These are phyloP conservation scores for Cutaneotrichosporon spelunceum DNA, from an alignment of 1,284 basidiomycete genomes.

Conservation along the genomic window DNA sequence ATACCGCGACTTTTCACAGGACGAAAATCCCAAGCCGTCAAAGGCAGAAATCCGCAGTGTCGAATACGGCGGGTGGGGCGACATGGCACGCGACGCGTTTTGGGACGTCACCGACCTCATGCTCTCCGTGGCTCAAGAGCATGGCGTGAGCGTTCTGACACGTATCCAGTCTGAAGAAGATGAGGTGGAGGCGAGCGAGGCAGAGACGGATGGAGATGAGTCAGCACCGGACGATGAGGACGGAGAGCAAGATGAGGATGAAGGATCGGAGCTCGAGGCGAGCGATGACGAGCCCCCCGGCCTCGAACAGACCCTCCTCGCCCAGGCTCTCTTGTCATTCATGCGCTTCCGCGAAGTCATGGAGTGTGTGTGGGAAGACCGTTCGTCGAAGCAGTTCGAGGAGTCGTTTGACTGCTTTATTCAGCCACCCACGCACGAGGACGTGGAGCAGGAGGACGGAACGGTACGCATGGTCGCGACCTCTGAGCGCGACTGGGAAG, in stretches of 20 bases:
- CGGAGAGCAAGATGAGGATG: background rate
- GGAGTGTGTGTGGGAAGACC: background rate
- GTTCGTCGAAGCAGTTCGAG: background rate
- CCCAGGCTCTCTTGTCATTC: background rate
- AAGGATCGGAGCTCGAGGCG: background rate
- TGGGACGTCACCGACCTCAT: background rate
- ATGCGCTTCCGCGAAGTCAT: conserved; percentile 9
- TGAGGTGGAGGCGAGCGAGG: background rate
- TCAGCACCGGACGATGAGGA: background rate
- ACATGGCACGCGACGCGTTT: background rate
- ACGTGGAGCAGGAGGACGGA: background rate
- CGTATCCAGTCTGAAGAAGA: background rate
- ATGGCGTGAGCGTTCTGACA: background rate
- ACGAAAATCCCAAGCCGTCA: background rate
- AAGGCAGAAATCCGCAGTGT: background rate
- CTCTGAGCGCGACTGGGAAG: conserved; percentile 7
- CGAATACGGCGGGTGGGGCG: conserved; percentile 6
- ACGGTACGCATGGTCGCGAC: background rate
- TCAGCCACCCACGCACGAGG: background rate
- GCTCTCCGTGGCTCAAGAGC: background rate
- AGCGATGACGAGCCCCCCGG: background rate
- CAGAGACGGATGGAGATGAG: background rate
- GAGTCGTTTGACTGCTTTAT: background rate
- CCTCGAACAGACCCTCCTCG: conserved; percentile 1
- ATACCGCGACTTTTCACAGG: background rate